These are phyloP conservation scores for Neurospora crassa DNA, from an alignment of 2,329 filamentous ascomycete genomes.

Conservation along the genomic window DNA sequence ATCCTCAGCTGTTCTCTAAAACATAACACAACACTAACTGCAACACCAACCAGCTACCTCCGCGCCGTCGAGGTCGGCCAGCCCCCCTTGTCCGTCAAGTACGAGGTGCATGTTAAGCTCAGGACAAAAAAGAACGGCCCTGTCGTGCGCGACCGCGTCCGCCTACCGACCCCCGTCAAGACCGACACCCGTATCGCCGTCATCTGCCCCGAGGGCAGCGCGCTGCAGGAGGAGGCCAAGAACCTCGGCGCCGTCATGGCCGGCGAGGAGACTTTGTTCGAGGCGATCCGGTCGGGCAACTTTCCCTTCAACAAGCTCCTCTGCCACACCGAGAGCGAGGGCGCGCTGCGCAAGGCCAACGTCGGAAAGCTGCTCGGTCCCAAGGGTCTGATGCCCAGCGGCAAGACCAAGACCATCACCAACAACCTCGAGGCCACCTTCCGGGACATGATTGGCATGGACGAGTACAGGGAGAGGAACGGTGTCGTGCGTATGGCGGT, in stretches of 20 bases:
- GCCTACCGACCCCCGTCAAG: conserved; percentile 81
- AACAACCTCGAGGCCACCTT: conserved; percentile 67
- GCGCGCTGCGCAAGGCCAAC: conserved; percentile 70
- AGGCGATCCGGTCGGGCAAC: conserved; percentile 60
- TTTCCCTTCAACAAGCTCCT: conserved; percentile 86
- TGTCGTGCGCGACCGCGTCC: conserved; percentile 76
- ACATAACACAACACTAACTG: background rate
- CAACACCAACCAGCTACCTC: conserved; percentile 55
- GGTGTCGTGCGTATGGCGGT: conserved; percentile 85
- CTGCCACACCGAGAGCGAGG: conserved; percentile 70
- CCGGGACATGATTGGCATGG: conserved; percentile 72
- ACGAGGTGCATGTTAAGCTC: conserved; percentile 78
- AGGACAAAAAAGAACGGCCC: conserved; percentile 79
- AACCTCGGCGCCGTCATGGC: conserved; percentile 72
- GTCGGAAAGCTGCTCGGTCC: conserved; percentile 79
- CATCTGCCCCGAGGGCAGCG: conserved; percentile 75
- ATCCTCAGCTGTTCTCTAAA: background rate
- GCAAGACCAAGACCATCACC: conserved; percentile 82
- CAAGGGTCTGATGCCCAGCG: conserved; percentile 82
- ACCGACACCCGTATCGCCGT: conserved; percentile 85
- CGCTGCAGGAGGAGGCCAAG: conserved; percentile 62
- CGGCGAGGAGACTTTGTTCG: conserved; percentile 79
- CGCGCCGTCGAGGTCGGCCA: conserved; percentile 86
- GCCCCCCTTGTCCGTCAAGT: conserved; percentile 65
- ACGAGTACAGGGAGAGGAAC: conserved; percentile 75